Base-by-base conservation (phyloP, 805 yeast species). In the Barnettozyma siamensis region DNA sequence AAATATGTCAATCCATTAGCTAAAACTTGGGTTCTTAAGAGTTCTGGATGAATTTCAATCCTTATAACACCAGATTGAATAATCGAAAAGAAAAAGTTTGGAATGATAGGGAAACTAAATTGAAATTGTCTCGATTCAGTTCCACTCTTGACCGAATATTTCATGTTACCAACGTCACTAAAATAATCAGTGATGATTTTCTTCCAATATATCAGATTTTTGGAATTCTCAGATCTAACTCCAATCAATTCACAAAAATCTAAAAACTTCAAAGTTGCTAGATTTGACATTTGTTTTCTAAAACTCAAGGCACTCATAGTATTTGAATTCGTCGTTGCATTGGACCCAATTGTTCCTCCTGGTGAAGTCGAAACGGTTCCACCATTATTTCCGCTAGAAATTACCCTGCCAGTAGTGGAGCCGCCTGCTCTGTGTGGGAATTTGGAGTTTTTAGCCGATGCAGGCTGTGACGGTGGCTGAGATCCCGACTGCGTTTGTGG, bases 21-120 rank as follows among this genome's bases (percentile, higher is more conserved):
- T 36, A 78, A 55, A 1, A 73, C 72, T 43, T 73, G 74, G 6
- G 82, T 78, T 28, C 74, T 66, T 23, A 75, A 46, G 45, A 70
- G 62, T 19, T 69, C 69, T 2, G 78, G 74, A 7, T 67, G 64
- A 5, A 78, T 56, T 48, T 78, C 84, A 28, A 78, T 66, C 32
- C 72, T 62, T 3, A 66, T 63, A 6, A 78, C 75, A 5, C 80
- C 78, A 2, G 75, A 64, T 33, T 70, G 66, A 26, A 76, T 70
- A 42, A 70, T 70, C 2, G 78, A 72, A 45, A 64, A 72, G 49
- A 76, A 73, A 49, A 76, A 78, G 33, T 80, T 62, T 1, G 93
- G 83, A n/a, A 86, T 72, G 10, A 86, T 72, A 4, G 76, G 68
- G 7, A 74, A 71, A 10, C 79, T 74, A 18, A 88, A 71, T 44